phyloP scores from a whole-genome alignment of 1,139 yeast genomes.

The Suhomyces anneliseae region DNA sequence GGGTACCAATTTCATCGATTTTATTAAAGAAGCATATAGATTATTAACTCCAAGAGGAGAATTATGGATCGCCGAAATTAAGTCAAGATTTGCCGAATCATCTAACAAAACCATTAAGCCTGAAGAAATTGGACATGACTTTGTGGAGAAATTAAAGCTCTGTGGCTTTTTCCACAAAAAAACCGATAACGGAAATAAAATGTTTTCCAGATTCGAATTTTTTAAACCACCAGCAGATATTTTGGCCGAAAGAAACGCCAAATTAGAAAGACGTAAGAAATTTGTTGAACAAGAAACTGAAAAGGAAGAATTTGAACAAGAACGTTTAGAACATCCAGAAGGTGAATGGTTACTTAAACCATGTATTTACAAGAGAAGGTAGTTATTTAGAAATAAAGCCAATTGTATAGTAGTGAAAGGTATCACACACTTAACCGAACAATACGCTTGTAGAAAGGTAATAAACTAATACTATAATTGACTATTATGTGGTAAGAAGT shows the following conservation, averaged over 20 bases:
- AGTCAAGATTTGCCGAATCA: slow-evolving; percentile 77
- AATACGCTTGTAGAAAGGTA: background rate
- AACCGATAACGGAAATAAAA: slow-evolving; percentile 84
- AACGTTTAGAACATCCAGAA: slow-evolving; percentile 62
- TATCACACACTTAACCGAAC: background rate
- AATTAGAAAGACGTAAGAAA: slow-evolving; percentile 62
- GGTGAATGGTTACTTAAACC: slow-evolving; percentile 93
- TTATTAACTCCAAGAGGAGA: slow-evolving; percentile 89
- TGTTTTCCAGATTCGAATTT: slow-evolving; percentile 94
- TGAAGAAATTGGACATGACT: slow-evolving; percentile 62
- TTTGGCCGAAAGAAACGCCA: slow-evolving; percentile 62
- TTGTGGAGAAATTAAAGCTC: slow-evolving; percentile 72
- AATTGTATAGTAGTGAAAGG: background rate
- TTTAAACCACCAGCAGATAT: slow-evolving; percentile 81
- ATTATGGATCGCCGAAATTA: slow-evolving; percentile 96
- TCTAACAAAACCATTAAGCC: slow-evolving; percentile 24
- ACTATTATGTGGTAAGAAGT: too few species aligned
- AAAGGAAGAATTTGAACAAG: slow-evolving; percentile 55
- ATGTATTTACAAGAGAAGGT: slow-evolving; percentile 91
- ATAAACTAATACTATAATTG: background rate
- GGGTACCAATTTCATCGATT: slow-evolving; percentile 96
- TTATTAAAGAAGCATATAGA: slow-evolving; percentile 85
- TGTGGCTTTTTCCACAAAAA: slow-evolving; percentile 85
- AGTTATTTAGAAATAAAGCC: slow-evolving; percentile 7
- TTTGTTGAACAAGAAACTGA: slow-evolving; percentile 71